Percentiles rank a stretch among this genome's conserved stretches.
These are phyloP conservation scores for Corchorus olitorius DNA, from an alignment of 345 rosid genomes.

Conservation along the genomic window DNA sequence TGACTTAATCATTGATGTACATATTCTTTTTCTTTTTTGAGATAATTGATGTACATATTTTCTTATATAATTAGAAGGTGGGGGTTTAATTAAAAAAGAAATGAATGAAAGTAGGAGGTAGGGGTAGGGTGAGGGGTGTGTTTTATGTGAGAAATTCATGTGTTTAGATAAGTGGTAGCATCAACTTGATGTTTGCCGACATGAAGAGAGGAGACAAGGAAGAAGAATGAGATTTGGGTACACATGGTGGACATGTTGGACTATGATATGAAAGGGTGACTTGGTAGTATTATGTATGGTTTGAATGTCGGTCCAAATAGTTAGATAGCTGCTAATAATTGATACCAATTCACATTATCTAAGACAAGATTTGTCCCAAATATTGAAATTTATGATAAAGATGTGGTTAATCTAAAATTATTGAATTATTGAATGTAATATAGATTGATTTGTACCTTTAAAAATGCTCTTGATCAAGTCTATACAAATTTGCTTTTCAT, in stretches of 20 bases:
- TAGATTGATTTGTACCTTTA: not conserved
- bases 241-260: conserved; percentile 5
- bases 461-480: not conserved
- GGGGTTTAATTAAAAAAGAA: too few relatives aligned
- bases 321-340: not conserved
- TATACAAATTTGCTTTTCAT: not conserved
- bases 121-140: not conserved
- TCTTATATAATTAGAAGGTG: too few relatives aligned
- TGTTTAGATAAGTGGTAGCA: not conserved
- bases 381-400: not conserved
- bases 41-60: too few relatives aligned
- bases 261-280: not conserved
- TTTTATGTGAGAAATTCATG: not conserved
- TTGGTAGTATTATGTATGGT: not conserved
- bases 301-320: not conserved
- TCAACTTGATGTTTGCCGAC: not conserved
- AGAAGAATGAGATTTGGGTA: not conserved
- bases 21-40: too few relatives aligned
- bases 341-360: not conserved
- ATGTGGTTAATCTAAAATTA: not conserved
- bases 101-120: not conserved
- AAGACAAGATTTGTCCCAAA: not conserved
- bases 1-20: too few relatives aligned
- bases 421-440: not conserved
- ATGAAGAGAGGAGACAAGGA: not conserved